A percentile compares a stretch with the other conserved stretches of the same genome.
Evolutionary conservation across 2,329 filamentous ascomycete genomes (phyloP).

Genomic region (Ascochyta koolunga): DNA sequence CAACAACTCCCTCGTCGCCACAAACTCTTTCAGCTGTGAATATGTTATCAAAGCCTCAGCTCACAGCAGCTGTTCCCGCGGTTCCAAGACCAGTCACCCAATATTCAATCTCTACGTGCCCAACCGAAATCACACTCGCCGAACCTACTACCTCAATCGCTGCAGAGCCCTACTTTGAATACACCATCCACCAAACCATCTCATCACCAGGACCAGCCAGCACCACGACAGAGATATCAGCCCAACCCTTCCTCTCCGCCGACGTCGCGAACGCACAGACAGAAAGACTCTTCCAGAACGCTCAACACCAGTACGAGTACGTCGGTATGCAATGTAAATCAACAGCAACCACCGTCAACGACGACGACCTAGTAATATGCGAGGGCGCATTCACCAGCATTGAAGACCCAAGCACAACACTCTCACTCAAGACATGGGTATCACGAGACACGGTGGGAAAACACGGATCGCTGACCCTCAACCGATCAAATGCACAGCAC

Average conservation of each 20-base stretch:
- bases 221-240: slow-evolving; percentile 6
- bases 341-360: slow-evolving; percentile 12
- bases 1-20: background rate
- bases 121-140: background rate
- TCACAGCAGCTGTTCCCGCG: background rate
- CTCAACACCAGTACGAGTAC: slow-evolving; percentile 7
- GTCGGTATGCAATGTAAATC: slow-evolving; percentile 10
- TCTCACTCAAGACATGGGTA: slow-evolving; percentile 27
- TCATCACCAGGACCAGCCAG: background rate
- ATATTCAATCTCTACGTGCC: too few species aligned
- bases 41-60: too few species aligned
- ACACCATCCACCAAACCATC: slow-evolving; percentile 26
- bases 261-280: slow-evolving; percentile 27
- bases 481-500: background rate
- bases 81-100: background rate
- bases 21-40: too few species aligned
- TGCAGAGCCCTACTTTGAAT: slow-evolving; percentile 35
- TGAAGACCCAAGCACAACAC: slow-evolving; percentile 17
- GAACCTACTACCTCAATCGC: background rate
- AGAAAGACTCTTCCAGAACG: slow-evolving; percentile 13
- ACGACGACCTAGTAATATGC: slow-evolving; percentile 17
- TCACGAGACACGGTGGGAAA: slow-evolving; percentile 20
- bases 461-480: slow-evolving; percentile 4
- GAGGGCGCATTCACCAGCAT: slow-evolving; percentile 13
- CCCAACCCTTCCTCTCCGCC: slow-evolving; percentile 16